Evolutionary conservation across 2,329 filamentous ascomycete genomes (phyloP), one percentile per base, ranked within the genome.

Genomic region (Fusarium abutilonis): DNA sequence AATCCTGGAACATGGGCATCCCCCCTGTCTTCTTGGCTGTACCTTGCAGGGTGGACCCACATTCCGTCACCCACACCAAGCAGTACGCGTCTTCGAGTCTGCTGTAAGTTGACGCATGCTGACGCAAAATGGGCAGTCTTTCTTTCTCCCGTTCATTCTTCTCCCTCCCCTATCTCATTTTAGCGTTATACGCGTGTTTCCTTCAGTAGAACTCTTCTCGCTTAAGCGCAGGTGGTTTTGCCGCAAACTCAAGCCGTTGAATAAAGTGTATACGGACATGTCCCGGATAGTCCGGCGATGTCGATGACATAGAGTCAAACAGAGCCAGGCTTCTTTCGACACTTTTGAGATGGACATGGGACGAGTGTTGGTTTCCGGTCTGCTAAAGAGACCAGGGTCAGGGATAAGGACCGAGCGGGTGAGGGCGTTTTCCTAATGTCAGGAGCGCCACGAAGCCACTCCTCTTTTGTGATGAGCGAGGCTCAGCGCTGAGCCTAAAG

Each of bases 31-130:
- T 47, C 36, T 54, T 35, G 17, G 36, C 42, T 42, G 63, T 65
- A 63, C 63, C 63, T 65, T 65, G 63, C 63, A 66, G 63, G 29
- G 44, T 39, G 10, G 50, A 56, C 54, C 63, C 62, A 66, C 63
- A 64, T 64, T 56, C 59, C 60, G 40, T 52, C 55, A 54, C 57
- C 53, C 45, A 42, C 46, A 50, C 60, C 46, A 26, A 50, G 34
- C 21, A 57, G 43, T 42, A 50, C 56, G 52, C 47, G 60, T 58
- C 48, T 46, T 32, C 28, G 29, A 65, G 44, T 55, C 29, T 31
- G 32, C 17, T 55, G 31, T 34, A 43, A 48, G 28, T 49, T 6
- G 28, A 62, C 40, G 36, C 32, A 38, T 46, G 52, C 41, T 58
- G 41, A 19, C 34, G 53, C 39, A 13, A 26, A 63, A 44, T 39